Base-by-base conservation (phyloP, 2,329 filamentous ascomycete species). In the Exophiala mesophila region DNA sequence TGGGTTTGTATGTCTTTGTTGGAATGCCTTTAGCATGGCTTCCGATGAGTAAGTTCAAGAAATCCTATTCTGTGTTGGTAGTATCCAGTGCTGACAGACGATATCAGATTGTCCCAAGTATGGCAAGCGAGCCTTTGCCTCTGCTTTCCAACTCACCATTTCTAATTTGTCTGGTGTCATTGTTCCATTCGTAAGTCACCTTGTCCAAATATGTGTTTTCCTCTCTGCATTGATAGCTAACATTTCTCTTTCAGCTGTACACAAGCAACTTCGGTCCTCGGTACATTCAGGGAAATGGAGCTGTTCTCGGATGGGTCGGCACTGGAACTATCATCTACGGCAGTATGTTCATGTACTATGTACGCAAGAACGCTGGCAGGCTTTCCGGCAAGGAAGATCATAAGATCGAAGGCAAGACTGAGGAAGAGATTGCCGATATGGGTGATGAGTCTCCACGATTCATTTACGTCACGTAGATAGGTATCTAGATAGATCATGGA, bases 101-200 rank as follows among this genome's bases (percentile, higher is more conserved):
- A n/a, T n/a, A n/a, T n/a, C n/a, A n/a, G n/a, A n/a, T n/a, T n/a
- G n/a, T 12, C 85, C 85, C 1, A 71, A 84, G 6, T 88, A 88
- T 52, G 84, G 83, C 5, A 89, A 88, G 61, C 71, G 85, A 20
- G 83, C 83, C 0, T 82, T 81, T 0, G 82, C 80, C 0, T 84
- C 77, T 1, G 84, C 19, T 9, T 59, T 88, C 58, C 83, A 88
- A 58, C 66, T 88, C 20, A 85, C 78, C 0, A 73, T 82, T 37
- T 83, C 82, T 4, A 88, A 88, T 50, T 69, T 72, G 12, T 75
- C 78, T 9, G 84, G 84, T 2, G 82, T 88, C 50, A 82, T 86
- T 78, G 74, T 80, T 3, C 77, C 81, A 0, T 88, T 85, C 54
- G 77, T 83, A 58, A 57, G 67, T 63, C n/a, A n/a, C n/a, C n/a